Evolutionary conservation across 371 early-diverging fungal genomes (phyloP), one percentile per base, ranked within the genome.

Genomic region (Circinella minor): DNA sequence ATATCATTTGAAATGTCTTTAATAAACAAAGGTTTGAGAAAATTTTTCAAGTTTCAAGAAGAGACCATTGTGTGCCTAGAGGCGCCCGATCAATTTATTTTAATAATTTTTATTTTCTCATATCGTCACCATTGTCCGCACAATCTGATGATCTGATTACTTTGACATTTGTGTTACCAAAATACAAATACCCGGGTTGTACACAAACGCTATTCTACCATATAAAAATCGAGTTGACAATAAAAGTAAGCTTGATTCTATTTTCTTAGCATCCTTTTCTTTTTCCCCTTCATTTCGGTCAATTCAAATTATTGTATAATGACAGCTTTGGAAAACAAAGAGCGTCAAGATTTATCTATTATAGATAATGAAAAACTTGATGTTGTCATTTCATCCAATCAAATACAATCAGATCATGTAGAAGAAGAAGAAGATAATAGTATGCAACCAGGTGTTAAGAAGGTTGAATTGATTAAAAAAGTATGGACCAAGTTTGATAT

Each of bases 391-490:
- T 14, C 57, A 13, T 4, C 36, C 10, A 27, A 18, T 57, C 57
- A 57, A 5, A 8, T 13, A 4, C 51, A 51, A n/a, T 0, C 8
- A 15, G 17, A 5, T 34, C 27, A 57, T 0, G n/a, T n/a, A n/a
- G 57, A 17, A 7, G 36, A 57, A 57, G 57, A 57, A 57, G 57
- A 57, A 8, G 57, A 57, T 14, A 57, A 18, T 9, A 57, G 34
- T n/a, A 57, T 57, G 57, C 57, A 57, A 14, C 67, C 67, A 3
- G 67, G 67, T 48, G 67, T 66, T 5, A 66, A 66, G 18, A 66
- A 66, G 36, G 36, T 59, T n/a, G 67, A 66, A 34, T 15, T 66
- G 38, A 18, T 27, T 17, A 55, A 59, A 17, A 27, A 66, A 55
- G 55, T 66, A 4, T 66, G 43, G 34, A 66, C 39, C 39, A 66